phyloP scores from a whole-genome alignment of 225 moss, liverwort and hornwort species.

The Pleurozium schreberi region DNA sequence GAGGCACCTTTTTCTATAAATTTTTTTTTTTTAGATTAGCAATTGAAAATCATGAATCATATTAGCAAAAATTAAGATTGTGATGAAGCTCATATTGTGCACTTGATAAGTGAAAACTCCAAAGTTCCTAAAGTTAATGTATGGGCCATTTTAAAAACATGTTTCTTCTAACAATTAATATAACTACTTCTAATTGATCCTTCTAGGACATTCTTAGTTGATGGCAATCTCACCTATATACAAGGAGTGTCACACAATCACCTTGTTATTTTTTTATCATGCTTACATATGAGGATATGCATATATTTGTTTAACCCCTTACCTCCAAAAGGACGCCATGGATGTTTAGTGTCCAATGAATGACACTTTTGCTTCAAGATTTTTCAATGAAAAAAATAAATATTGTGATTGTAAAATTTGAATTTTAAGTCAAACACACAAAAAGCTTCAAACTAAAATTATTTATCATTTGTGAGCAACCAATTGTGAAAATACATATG shows the following conservation, averaged over 20 bases:
- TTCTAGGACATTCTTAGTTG: not conserved
- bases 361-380: not conserved
- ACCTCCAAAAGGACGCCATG: too few relatives aligned
- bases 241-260: not conserved
- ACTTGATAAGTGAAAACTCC: not conserved
- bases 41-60: too few relatives aligned
- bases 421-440: not conserved
- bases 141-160: not conserved
- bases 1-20: too few relatives aligned
- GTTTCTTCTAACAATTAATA: not conserved
- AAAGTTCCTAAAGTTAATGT: too few relatives aligned
- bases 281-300: too few relatives aligned
- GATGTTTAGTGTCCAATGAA: too few relatives aligned
- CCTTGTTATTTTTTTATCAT: accelerated
- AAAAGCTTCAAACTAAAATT: not conserved
- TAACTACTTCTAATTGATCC: not conserved
- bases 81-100: not conserved
- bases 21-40: too few relatives aligned
- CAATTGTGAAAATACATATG: not conserved
- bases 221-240: not conserved
- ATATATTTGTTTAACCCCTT: too few relatives aligned
- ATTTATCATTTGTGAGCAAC: not conserved
- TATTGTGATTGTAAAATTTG: accelerated
- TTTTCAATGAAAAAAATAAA: not conserved
- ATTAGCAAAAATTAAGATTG: not conserved